Conservation (phyloP, 129 eudicot genomes). For the Flaveria robusta region DNA sequence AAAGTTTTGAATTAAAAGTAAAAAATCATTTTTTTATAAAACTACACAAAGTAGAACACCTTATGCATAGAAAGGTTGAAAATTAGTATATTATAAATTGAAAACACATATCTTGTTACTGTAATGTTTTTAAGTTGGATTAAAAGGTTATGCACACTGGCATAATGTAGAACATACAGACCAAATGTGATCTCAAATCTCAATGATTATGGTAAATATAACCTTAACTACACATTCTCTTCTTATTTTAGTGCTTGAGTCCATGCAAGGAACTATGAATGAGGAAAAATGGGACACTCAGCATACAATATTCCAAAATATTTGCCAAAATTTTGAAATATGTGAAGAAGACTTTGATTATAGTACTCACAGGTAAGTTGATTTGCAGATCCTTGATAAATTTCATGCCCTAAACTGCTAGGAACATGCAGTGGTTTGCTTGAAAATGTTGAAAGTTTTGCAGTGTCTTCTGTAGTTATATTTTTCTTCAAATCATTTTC, state of each 20-base stretch:
- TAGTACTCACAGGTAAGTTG: conserved; percentile 49
- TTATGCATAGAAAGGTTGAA: no score
- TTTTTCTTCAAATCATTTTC: conserved; percentile 49
- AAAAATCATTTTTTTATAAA: no score
- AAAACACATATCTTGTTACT: background rate
- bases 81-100: no score
- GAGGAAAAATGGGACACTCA: background rate
- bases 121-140: background rate
- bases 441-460: conserved; percentile 52
- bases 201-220: background rate
- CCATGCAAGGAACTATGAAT: background rate
- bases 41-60: no score
- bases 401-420: conserved; percentile 56
- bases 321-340: background rate
- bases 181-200: background rate
- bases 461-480: conserved; percentile 48
- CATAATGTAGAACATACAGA: background rate
- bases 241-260: background rate
- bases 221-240: background rate
- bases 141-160: background rate
- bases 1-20: no score
- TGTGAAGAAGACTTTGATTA: background rate
- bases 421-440: conserved; percentile 58
- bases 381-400: conserved; percentile 66
- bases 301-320: background rate